A percentile compares a stretch with the other conserved stretches of the same genome.
Conservation (phyloP, 1,284 basidiomycete genomes). For the Coriolopsis trogii region DNA sequence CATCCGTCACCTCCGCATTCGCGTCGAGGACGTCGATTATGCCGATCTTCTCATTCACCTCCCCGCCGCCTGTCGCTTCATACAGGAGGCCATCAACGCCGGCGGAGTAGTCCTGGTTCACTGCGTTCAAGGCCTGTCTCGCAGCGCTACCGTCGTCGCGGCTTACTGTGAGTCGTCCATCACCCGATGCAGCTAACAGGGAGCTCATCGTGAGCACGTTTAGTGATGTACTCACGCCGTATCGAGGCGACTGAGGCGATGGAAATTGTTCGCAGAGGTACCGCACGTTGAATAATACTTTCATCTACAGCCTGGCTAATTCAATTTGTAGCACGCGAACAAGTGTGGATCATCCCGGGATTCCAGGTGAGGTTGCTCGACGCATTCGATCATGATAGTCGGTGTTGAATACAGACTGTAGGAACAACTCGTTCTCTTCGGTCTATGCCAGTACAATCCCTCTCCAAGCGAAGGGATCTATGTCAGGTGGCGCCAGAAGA, state of each 20-base stretch:
- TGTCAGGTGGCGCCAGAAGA: constrained; percentile 56
- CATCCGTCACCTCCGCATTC: constrained; percentile 68
- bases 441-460: constrained; percentile 72
- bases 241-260: constrained; percentile 63
- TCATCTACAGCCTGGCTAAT: constrained; percentile 2
- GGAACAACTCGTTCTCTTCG: constrained; percentile 77
- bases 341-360: constrained; percentile 78
- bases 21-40: constrained; percentile 81
- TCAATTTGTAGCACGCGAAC: constrained; percentile 59
- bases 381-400: not conserved
- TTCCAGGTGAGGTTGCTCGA: constrained; percentile 49
- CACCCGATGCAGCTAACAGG: not conserved
- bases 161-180: constrained; percentile 67
- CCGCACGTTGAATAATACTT: constrained; percentile 10
- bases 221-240: constrained; percentile 75
- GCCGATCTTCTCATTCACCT: constrained; percentile 82
- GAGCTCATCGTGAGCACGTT: constrained; percentile 15
- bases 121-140: constrained; percentile 81
- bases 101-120: constrained; percentile 84
- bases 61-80: constrained; percentile 78
- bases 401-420: constrained; percentile 31
- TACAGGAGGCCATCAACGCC: constrained; percentile 67
- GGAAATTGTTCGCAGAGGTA: constrained; percentile 63
- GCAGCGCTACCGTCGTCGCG: constrained; percentile 81
- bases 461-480: constrained; percentile 67